These are phyloP conservation scores for Epichloe amarillans DNA, from an alignment of 2,329 filamentous ascomycete genomes.

Conservation along the genomic window DNA sequence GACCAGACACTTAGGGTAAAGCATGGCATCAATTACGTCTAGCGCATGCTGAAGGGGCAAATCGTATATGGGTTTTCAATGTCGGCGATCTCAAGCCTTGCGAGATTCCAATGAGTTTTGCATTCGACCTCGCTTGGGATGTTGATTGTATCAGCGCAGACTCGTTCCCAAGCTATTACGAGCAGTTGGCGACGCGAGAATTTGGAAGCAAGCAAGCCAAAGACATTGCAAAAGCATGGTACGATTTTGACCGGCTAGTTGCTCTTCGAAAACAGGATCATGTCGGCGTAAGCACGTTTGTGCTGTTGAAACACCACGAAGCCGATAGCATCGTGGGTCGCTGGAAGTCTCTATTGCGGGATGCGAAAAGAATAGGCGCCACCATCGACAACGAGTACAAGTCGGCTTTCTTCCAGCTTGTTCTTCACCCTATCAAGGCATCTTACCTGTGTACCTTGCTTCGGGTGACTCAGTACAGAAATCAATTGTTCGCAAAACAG, in stretches of 20 bases:
- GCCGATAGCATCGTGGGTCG: constrained; percentile 38
- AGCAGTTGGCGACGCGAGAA: constrained; percentile 33
- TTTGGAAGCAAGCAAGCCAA: constrained; percentile 33
- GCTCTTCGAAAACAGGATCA: constrained; percentile 47
- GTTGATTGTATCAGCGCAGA: constrained; percentile 29
- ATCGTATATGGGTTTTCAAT: constrained; percentile 49
- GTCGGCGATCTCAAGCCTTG: constrained; percentile 48
- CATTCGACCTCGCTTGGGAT: constrained; percentile 44
- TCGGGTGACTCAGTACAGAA: constrained; percentile 31
- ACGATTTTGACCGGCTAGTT: constrained; percentile 35
- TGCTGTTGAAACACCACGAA: constrained; percentile 45
- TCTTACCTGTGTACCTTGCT: constrained; percentile 39
- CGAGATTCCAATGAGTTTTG: constrained; percentile 41
- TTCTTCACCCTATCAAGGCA: constrained; percentile 46
- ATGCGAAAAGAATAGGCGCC: constrained; percentile 31
- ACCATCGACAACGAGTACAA: constrained; percentile 28
- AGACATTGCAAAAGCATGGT: constrained; percentile 34
- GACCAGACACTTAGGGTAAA: constrained; percentile 15
- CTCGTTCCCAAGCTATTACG: constrained; percentile 28
- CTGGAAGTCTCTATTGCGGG: constrained; percentile 35
- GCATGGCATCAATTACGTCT: constrained; percentile 39
- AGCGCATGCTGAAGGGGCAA: constrained; percentile 33
- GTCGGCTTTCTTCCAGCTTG: constrained; percentile 45
- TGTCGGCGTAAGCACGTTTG: constrained; percentile 42
- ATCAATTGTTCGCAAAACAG: constrained; percentile 41